These are phyloP conservation scores for Tulasnella sp. DNA, from an alignment of 768 basidiomycete species.

Conservation along the genomic window DNA sequence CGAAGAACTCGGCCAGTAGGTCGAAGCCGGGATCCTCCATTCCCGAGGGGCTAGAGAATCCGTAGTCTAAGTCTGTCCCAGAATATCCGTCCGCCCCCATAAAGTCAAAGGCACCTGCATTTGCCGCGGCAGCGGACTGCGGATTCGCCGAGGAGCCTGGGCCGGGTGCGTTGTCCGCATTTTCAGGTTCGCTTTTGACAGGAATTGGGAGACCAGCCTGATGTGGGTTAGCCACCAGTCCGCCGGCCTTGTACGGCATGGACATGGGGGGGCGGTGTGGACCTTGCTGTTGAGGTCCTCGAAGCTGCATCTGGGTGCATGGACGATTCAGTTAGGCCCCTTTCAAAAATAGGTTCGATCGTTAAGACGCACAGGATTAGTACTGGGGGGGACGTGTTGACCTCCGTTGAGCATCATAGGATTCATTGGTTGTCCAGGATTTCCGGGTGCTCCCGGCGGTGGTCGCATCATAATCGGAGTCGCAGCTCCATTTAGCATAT, in stretches of 20 bases:
- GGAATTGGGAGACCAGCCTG: conserved; percentile 17
- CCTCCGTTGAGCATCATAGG: conserved; percentile 23
- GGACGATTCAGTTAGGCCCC: background rate
- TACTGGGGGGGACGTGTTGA: background rate
- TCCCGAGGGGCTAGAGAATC: background rate
- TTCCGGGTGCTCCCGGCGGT: background rate
- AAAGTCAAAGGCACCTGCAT: background rate
- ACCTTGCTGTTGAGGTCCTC: conserved; percentile 20
- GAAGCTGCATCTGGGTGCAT: conserved; percentile 9
- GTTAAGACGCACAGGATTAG: background rate
- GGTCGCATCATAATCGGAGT: conserved; percentile 20
- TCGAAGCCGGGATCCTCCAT: background rate
- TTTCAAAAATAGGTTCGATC: background rate
- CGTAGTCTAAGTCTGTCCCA: conserved; percentile 1
- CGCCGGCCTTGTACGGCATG: background rate
- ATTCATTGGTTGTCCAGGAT: conserved; percentile 11
- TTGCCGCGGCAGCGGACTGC: background rate
- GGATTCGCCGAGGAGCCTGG: conserved; percentile 28
- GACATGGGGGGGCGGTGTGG: background rate
- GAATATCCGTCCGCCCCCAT: background rate
- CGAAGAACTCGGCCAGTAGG: background rate
- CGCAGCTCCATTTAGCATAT: background rate
- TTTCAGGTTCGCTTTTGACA: conserved; percentile 7
- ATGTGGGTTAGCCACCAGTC: conserved; percentile 20
- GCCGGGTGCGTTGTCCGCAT: conserved; percentile 19